A percentile compares a stretch with the other conserved stretches of the same genome.
phyloP scores from a whole-genome alignment of 1,139 yeast genomes.

The Pichiaceae sp. region DNA sequence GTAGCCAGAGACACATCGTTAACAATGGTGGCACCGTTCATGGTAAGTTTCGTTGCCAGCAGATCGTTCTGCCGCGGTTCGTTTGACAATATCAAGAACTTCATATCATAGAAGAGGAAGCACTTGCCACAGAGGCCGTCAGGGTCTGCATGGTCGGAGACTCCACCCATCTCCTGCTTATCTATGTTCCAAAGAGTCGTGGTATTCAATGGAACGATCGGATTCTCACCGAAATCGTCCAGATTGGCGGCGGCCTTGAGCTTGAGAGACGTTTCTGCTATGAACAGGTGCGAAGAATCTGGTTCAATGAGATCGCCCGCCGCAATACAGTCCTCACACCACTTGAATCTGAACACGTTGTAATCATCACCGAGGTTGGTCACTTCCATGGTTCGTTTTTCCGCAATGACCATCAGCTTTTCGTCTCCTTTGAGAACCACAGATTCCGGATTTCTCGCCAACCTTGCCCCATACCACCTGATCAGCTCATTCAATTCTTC shows the following conservation, averaged over 20 bases:
- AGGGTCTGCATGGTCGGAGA: background rate
- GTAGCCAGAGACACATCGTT: conserved; percentile 18
- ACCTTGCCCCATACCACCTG: conserved; percentile 43
- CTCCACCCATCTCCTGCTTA: background rate
- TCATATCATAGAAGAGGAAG: conserved; percentile 7
- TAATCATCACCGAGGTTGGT: conserved; percentile 33
- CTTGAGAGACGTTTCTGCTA: conserved; percentile 24
- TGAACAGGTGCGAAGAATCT: conserved; percentile 52
- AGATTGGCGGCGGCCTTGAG: conserved; percentile 22
- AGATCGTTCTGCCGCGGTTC: conserved; percentile 3
- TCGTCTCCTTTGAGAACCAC: conserved; percentile 17
- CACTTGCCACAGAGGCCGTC: background rate
- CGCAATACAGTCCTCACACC: conserved; percentile 64
- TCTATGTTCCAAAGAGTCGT: conserved; percentile 11
- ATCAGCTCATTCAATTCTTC: conserved; percentile 33
- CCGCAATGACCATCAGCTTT: conserved; percentile 36
- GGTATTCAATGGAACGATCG: conserved; percentile 20
- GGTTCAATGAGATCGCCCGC: conserved; percentile 36
- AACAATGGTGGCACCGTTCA: conserved; percentile 28
- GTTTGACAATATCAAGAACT: conserved; percentile 6
- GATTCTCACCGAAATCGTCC: conserved; percentile 53
- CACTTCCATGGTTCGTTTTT: conserved; percentile 39
- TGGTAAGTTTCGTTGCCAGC: conserved; percentile 21
- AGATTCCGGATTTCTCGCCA: conserved; percentile 14
- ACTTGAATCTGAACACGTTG: conserved; percentile 57